Evolutionary conservation across 176 grass and related monocot species (phyloP).

Genomic region (Zizania latifolia): DNA sequence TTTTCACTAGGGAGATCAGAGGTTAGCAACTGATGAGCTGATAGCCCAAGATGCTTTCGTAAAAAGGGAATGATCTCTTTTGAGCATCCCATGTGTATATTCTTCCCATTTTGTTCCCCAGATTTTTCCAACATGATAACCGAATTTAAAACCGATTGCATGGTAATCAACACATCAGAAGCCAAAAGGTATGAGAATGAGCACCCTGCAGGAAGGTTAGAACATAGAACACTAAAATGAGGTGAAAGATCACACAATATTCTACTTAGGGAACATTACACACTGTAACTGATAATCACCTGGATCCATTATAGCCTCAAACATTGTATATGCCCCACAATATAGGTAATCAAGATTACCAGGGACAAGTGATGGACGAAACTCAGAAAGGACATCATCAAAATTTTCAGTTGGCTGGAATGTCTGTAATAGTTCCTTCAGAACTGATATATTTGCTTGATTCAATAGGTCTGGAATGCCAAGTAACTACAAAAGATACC

Average conservation of each 20-base stretch:
- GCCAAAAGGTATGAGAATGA: constrained; percentile 56
- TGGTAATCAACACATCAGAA: constrained; percentile 61
- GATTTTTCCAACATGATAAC: constrained; percentile 46
- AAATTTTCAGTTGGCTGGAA: constrained; percentile 68
- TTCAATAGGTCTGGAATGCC: constrained; percentile 48
- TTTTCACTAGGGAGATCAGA: constrained; percentile 52
- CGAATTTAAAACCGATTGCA: constrained; percentile 82
- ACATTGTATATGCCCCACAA: constrained; percentile 58
- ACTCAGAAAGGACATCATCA: constrained; percentile 52
- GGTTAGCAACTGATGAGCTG: constrained; percentile 65
- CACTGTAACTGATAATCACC: constrained; percentile 41
- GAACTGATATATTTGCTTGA: constrained; percentile 55
- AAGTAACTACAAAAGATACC: constrained; percentile 49
- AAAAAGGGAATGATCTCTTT: constrained; percentile 62
- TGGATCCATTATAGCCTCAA: constrained; percentile 60
- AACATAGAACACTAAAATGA: constrained; percentile 23
- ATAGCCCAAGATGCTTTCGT: constrained; percentile 51
- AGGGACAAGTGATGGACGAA: constrained; percentile 36
- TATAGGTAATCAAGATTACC: constrained; percentile 65
- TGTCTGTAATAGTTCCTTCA: constrained; percentile 69
- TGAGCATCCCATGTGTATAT: constrained; percentile 39
- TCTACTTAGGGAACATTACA: neutral
- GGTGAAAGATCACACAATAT: neutral
- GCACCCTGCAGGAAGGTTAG: constrained; percentile 46
- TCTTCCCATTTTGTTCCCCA: constrained; percentile 54